A percentile compares a stretch with the other conserved stretches of the same genome.
phyloP scores from a whole-genome alignment of 176 grass and related monocot species.

The Oryza punctata region DNA sequence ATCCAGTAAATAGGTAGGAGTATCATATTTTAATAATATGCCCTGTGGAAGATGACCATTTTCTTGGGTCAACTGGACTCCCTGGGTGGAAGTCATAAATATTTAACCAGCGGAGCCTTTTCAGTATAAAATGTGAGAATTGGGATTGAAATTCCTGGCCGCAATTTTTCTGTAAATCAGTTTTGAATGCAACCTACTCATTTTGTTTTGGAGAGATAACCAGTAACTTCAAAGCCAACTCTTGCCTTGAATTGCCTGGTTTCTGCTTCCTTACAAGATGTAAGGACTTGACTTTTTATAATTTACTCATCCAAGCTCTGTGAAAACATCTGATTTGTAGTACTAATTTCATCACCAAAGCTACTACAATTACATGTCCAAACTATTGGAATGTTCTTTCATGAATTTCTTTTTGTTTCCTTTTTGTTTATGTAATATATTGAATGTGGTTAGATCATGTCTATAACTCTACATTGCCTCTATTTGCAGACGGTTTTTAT shows the following conservation, averaged over 20 bases:
- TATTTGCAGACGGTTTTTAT: slow-evolving; percentile 76
- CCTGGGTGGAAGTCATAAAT: slow-evolving; percentile 3
- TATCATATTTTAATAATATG: slow-evolving; percentile 2
- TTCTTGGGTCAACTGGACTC: background rate
- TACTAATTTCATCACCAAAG: slow-evolving; percentile 4
- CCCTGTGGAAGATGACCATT: slow-evolving; percentile 1
- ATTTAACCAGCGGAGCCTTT: background rate
- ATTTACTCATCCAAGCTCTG: background rate
- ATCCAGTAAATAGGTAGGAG: background rate
- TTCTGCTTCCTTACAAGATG: background rate
- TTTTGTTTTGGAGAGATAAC: background rate
- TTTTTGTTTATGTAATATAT: slow-evolving; percentile 19
- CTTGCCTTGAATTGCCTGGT: slow-evolving; percentile 4
- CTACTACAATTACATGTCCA: background rate
- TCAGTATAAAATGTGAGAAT: background rate
- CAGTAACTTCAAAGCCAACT: slow-evolving; percentile 1
- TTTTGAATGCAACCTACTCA: slow-evolving; percentile 2
- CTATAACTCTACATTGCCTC: background rate
- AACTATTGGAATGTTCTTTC: background rate
- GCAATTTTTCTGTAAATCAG: slow-evolving; percentile 19
- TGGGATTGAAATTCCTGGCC: background rate
- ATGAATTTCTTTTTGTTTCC: slow-evolving; percentile 26
- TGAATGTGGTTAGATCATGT: slow-evolving; percentile 2
- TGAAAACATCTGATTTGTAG: background rate
- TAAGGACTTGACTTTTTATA: background rate